Evolutionary conservation across 73 alveolate genomes (phyloP).

Genomic region (Paramecium bursaria): DNA sequence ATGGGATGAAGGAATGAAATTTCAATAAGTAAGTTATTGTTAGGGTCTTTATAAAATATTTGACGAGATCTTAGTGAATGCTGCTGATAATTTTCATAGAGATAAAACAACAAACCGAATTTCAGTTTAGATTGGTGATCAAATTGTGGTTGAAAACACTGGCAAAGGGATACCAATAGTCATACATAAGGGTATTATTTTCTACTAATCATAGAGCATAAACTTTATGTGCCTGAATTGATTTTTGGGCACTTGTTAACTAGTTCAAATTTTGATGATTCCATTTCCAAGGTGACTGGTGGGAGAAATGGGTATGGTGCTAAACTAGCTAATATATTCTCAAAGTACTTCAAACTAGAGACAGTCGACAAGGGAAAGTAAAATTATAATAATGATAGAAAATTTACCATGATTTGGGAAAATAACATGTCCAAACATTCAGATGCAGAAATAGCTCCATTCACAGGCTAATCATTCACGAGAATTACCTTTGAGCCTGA

Average conservation of each 20-base stretch:
- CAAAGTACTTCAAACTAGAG: conserved; percentile 95
- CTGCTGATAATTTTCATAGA: conserved; percentile 98
- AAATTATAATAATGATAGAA: conserved; percentile 68
- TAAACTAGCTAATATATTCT: conserved; percentile 97
- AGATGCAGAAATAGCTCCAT: conserved; percentile 76
- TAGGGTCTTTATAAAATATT: conserved; percentile 99
- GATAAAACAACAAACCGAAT: conserved; percentile 93
- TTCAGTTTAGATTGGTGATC: conserved; percentile 85
- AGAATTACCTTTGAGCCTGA: conserved; percentile 97
- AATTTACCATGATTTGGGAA: conserved; percentile 78
- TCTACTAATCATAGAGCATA: too few relatives aligned
- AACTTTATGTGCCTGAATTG: conserved; percentile 97
- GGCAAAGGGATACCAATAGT: conserved; percentile 98
- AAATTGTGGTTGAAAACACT: conserved; percentile 91
- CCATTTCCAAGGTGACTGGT: conserved; percentile 92
- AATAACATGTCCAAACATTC: conserved; percentile 84
- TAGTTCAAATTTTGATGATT: conserved; percentile 97
- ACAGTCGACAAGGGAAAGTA: conserved; percentile 87
- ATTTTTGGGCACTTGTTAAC: conserved; percentile 99
- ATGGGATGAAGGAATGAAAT: conserved; percentile 70
- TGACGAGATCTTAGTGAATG: conserved; percentile 99
- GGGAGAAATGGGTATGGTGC: conserved; percentile 99
- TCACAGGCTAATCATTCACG: conserved; percentile 88
- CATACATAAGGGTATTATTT: too few relatives aligned
- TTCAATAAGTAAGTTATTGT: conserved; percentile 80